Conservation (phyloP, 108 stramenopile species). For the Licmophora abbreviata region DNA sequence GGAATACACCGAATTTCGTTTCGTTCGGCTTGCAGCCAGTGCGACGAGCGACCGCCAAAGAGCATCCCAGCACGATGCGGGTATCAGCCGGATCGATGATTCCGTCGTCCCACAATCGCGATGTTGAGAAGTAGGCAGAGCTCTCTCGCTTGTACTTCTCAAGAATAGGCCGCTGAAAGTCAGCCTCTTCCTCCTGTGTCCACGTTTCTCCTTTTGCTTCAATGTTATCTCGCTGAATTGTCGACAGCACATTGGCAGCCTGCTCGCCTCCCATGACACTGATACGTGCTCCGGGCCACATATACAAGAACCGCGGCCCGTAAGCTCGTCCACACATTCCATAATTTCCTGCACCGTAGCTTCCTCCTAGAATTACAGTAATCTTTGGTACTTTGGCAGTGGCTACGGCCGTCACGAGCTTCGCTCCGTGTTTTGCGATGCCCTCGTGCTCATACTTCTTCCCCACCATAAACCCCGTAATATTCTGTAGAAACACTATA, state of each 20-base stretch:
- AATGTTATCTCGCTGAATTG: constrained; percentile 80
- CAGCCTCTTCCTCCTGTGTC: constrained; percentile 63
- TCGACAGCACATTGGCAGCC: constrained; percentile 92
- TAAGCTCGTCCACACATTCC: constrained; percentile 98
- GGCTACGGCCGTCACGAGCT: constrained; percentile 93
- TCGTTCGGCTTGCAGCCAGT: constrained; percentile 44
- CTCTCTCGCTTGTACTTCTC: constrained; percentile 78
- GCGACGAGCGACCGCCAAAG: constrained; percentile 54
- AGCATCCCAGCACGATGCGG: constrained; percentile 77
- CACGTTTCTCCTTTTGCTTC: constrained; percentile 62
- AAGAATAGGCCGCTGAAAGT: constrained; percentile 57
- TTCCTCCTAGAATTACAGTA: constrained; percentile 91
- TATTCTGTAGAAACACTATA: constrained; percentile 95
- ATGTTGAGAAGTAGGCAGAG: constrained; percentile 86
- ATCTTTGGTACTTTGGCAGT: constrained; percentile 96
- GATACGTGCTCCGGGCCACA: constrained; percentile 97
- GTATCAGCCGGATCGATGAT: constrained; percentile 94
- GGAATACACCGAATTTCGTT: constrained; percentile 48
- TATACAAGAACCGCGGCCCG: constrained; percentile 91
- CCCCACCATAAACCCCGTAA: constrained; percentile 99
- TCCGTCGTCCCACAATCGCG: constrained; percentile 97
- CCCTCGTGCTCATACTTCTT: constrained; percentile 92
- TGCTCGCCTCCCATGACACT: constrained; percentile 98
- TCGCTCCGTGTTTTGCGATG: constrained; percentile 95
- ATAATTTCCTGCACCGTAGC: constrained; percentile 88